phyloP scores from a whole-genome alignment of 495 filamentous ascomycete species.

The Talaromyces liani region DNA sequence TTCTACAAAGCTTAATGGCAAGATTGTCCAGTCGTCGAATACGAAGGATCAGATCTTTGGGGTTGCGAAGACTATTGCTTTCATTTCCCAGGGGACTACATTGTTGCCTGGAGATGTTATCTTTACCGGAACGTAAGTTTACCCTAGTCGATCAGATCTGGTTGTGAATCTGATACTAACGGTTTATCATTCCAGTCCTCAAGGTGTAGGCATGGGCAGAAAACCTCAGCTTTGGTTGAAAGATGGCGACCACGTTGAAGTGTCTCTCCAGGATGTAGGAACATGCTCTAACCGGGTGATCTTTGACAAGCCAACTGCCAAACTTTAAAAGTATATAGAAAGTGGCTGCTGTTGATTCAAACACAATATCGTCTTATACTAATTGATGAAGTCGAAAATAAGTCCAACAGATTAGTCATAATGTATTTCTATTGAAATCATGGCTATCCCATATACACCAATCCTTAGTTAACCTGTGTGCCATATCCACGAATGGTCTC shows the following conservation, averaged over 20 bases:
- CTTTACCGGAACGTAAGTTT: conserved; percentile 74
- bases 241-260: conserved; percentile 73
- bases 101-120: conserved; percentile 74
- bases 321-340: conserved; percentile 28
- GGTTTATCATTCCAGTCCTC: conserved; percentile 40
- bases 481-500: conserved; percentile 77
- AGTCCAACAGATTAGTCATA: not conserved
- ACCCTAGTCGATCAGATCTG: not conserved
- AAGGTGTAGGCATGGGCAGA: conserved; percentile 72
- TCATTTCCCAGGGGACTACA: conserved; percentile 71
- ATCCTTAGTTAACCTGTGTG: conserved; percentile 52
- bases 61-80: conserved; percentile 64
- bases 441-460: conserved; percentile 1
- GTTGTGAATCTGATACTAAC: conserved; percentile 5
- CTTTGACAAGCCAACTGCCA: conserved; percentile 47
- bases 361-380: not conserved
- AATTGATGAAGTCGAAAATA: not conserved
- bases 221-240: conserved; percentile 70
- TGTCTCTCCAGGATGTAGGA: conserved; percentile 64
- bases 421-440: conserved; percentile 5
- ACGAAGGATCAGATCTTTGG: conserved; percentile 81
- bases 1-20: conserved; percentile 62
- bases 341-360: not conserved
- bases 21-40: conserved; percentile 61
- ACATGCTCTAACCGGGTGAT: conserved; percentile 66